Evolutionary conservation across 116 monocot genomes (phyloP), one percentile per base, ranked within the genome.

Genomic region (Posidonia oceanica): DNA sequence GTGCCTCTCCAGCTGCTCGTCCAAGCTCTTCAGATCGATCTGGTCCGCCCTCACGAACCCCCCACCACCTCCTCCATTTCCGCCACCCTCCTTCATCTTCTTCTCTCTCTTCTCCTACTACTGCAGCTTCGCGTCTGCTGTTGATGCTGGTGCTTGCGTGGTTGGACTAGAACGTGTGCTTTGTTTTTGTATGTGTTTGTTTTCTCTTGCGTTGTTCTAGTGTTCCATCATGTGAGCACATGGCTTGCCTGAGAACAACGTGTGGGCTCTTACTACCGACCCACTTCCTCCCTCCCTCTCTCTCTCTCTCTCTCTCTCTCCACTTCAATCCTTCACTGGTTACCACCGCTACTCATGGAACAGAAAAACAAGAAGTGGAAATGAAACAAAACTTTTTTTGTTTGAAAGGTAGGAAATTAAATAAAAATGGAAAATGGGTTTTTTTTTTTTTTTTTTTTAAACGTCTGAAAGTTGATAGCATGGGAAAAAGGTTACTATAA

Each of bases 11-110:
- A 93, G 81, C 72, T 84, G 89, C 71, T 89, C 81, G 62, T 93
- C 93, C 62, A 93, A 53, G 76, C 83, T 86, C 84, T 84, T 86
- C 56, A 93, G 80, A 69, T 93, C 93, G 63, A 93, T 93, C 75
- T 93, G 77, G 73, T 93, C 93, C 57, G 93, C 93, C 75, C 93
- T 75, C 71, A 93, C 84, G 61, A 86, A 93, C 71, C 82, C 84
- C 2, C 63, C 74, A 7, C 71, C 81, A 8, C 57, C 75, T 17
- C 66, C 75, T 12, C 39, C 69, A 15, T 70, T 60, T 7, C 59
- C 75, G 14, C 39, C 64, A 20, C 39, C 66, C 66, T 39, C 60
- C 54, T 78, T 64, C 63, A 12, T 64, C 55, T 40, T 23, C 54
- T 18, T 55, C 22, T 0, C 17, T 29, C 29, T 23, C 54, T 37